These are phyloP conservation scores for Yarrowia porcina DNA, from an alignment of 805 yeast species.

Conservation along the genomic window DNA sequence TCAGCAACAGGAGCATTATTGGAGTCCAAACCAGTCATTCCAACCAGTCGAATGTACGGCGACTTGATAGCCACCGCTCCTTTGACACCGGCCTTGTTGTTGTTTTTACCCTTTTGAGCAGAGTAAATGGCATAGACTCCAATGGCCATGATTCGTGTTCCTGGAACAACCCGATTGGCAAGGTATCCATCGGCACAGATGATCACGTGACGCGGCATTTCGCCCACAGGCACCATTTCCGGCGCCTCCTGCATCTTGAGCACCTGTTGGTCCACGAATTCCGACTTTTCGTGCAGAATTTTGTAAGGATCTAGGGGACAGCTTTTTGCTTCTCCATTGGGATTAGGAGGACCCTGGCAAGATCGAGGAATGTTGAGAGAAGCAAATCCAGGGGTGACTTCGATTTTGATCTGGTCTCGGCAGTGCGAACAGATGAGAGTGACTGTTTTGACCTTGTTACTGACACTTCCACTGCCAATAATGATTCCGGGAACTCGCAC, in stretches of 20 bases:
- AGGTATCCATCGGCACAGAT: constrained; percentile 85
- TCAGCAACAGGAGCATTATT: constrained; percentile 6
- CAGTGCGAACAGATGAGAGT: constrained; percentile 86
- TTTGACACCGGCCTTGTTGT: constrained; percentile 32
- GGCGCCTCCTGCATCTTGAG: constrained; percentile 95
- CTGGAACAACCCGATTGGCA: constrained; percentile 90
- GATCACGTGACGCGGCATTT: constrained; percentile 91
- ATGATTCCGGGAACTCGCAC: constrained; percentile 91
- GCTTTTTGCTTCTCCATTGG: constrained; percentile 46
- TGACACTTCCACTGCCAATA: constrained; percentile 82
- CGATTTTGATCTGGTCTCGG: constrained; percentile 68
- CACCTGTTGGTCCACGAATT: constrained; percentile 92
- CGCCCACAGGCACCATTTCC: constrained; percentile 98
- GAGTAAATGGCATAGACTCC: constrained; percentile 94
- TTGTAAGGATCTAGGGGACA: constrained; percentile 94
- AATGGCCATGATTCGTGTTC: constrained; percentile 84
- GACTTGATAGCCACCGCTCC: constrained; percentile 81
- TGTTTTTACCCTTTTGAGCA: constrained; percentile 51
- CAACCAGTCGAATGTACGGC: constrained; percentile 84
- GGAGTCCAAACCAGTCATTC: constrained; percentile 56
- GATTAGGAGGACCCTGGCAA: constrained; percentile 58
- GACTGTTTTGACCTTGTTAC: constrained; percentile 80
- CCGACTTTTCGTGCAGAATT: constrained; percentile 88
- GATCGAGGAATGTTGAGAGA: constrained; percentile 61
- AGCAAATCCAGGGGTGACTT: constrained; percentile 66